These are phyloP conservation scores for Dioscorea dumetorum DNA, from an alignment of 106 monocot genomes.

Conservation along the genomic window DNA sequence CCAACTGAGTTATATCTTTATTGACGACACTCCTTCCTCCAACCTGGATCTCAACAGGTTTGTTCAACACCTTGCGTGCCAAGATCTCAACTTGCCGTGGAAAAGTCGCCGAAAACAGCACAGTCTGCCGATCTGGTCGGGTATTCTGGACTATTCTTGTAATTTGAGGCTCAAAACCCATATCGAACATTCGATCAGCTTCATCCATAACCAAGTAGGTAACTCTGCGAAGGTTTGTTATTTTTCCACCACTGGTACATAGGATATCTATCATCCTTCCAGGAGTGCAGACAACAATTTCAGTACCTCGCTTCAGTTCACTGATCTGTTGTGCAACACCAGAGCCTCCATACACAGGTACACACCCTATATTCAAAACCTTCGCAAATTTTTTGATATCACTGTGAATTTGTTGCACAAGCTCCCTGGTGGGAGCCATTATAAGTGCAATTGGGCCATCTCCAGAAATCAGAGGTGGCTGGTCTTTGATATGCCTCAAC, in stretches of 20 bases:
- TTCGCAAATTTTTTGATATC: constrained; percentile 91
- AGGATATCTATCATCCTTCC: constrained; percentile 98
- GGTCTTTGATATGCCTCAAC: constrained; percentile 95
- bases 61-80: constrained; percentile 79
- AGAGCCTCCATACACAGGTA: constrained; percentile 92
- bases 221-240: constrained; percentile 85
- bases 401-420: constrained; percentile 91
- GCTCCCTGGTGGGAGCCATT: constrained; percentile 97
- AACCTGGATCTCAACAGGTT: constrained; percentile 92
- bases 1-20: constrained; percentile 85
- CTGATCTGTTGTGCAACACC: constrained; percentile 99
- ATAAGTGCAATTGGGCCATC: constrained; percentile 95
- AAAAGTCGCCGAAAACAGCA: constrained; percentile 95
- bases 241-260: constrained; percentile 92
- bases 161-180: constrained; percentile 98
- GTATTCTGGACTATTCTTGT: constrained; percentile 91
- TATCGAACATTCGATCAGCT: constrained; percentile 99
- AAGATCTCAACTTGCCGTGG: constrained; percentile 91
- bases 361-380: constrained; percentile 64
- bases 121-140: constrained; percentile 86
- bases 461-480: constrained; percentile 76
- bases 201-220: constrained; percentile 99
- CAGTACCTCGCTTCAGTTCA: constrained; percentile 86
- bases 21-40: constrained; percentile 96
- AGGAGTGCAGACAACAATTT: constrained; percentile 98